Evolutionary conservation across 2,329 filamentous ascomycete species (phyloP).

Genomic region (Plenodomus tracheiphilus): DNA sequence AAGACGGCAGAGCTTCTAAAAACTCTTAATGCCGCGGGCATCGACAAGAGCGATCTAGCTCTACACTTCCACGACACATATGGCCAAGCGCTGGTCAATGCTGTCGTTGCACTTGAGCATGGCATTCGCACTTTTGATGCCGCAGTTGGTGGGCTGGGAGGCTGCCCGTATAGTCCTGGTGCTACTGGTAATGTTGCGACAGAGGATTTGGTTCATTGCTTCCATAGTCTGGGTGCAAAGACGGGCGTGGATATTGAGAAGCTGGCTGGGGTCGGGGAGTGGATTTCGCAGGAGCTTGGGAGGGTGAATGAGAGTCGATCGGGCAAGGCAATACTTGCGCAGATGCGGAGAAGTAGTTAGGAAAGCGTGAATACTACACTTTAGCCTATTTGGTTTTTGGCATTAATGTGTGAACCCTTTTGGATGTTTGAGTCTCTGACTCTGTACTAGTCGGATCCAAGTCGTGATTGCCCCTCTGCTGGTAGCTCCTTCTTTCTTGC

Average conservation of each 20-base stretch:
- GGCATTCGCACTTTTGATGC: conserved; percentile 79
- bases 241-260: conserved; percentile 64
- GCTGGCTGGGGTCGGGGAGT: conserved; percentile 43
- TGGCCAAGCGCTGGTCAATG: conserved; percentile 82
- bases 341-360: conserved; percentile 12
- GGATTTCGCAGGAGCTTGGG: conserved; percentile 44
- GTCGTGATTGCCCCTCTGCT: too few species aligned
- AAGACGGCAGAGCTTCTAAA: conserved; percentile 67
- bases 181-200: conserved; percentile 86
- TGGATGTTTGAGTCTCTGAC: too few species aligned
- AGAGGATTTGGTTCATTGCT: conserved; percentile 78
- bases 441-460: too few species aligned
- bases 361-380: conserved; percentile 14
- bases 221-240: conserved; percentile 72
- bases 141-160: conserved; percentile 78
- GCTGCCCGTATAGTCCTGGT: conserved; percentile 82
- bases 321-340: conserved; percentile 44
- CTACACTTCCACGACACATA: conserved; percentile 92
- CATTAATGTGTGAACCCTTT: too few species aligned
- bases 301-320: conserved; percentile 44
- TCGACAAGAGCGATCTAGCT: conserved; percentile 71
- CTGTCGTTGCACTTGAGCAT: conserved; percentile 73
- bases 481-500: too few species aligned
- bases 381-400: too few species aligned
- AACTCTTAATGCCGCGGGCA: conserved; percentile 66